These are phyloP conservation scores for Acanthochlamys bracteata DNA, from an alignment of 106 monocot genomes.

Conservation along the genomic window DNA sequence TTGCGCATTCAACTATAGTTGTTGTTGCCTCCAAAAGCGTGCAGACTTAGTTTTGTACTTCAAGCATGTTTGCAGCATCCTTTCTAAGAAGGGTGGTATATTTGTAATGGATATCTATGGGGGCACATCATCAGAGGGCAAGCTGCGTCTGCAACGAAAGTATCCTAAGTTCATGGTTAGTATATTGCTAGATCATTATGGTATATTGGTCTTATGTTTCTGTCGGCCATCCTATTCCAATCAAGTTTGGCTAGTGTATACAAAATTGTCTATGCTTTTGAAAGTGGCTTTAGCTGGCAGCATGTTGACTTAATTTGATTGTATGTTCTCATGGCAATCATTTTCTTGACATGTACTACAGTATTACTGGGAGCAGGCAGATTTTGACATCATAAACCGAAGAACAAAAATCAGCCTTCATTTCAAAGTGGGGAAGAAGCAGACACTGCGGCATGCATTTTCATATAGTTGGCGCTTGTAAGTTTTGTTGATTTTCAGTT, in stretches of 20 bases:
- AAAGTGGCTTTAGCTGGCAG: no score
- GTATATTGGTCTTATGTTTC: no score
- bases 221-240: no score
- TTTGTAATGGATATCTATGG: slow-evolving; percentile 98
- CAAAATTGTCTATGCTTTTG: no score
- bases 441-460: slow-evolving; percentile 72
- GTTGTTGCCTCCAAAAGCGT: slow-evolving; percentile 88
- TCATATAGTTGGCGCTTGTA: slow-evolving; percentile 96
- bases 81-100: slow-evolving; percentile 79
- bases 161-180: slow-evolving; percentile 77
- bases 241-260: no score
- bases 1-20: slow-evolving; percentile 97
- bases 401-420: slow-evolving; percentile 92
- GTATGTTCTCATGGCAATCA: no score
- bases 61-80: slow-evolving; percentile 37
- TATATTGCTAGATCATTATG: slow-evolving; percentile 3
- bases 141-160: slow-evolving; percentile 61
- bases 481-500: slow-evolving; percentile 14
- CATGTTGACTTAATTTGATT: no score
- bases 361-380: slow-evolving; percentile 95
- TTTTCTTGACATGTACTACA: slow-evolving; percentile 14
- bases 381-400: slow-evolving; percentile 75
- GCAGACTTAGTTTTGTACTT: slow-evolving; percentile 69
- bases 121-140: slow-evolving; percentile 76
- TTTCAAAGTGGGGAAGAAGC: slow-evolving; percentile 66